These are phyloP conservation scores for Aspergillus pseudotamarii DNA, from an alignment of 2,329 filamentous ascomycete species.

Conservation along the genomic window DNA sequence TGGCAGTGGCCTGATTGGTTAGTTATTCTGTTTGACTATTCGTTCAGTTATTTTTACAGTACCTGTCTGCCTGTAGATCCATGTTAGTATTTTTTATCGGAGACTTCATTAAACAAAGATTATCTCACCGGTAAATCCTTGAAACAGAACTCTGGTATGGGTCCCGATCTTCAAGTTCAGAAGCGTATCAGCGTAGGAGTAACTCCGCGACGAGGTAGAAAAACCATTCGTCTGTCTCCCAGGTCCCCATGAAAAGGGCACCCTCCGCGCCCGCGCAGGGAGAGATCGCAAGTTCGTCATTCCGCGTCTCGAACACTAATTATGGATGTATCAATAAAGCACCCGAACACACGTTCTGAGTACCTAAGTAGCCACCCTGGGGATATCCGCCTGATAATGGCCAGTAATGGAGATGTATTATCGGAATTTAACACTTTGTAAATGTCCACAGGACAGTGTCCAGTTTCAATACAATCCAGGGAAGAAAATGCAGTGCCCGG, in stretches of 20 bases:
- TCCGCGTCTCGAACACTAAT: neutral
- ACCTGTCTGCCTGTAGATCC: constrained; percentile 39
- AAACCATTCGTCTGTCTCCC: constrained; percentile 27
- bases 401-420: neutral
- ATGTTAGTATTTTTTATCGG: constrained; percentile 10
- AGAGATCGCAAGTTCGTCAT: constrained; percentile 26
- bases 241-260: constrained; percentile 7
- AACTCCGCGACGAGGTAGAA: constrained; percentile 33
- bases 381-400: neutral
- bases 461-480: neutral
- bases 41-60: constrained; percentile 1
- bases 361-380: neutral
- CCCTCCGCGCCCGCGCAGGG: constrained; percentile 23
- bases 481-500: neutral
- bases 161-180: constrained; percentile 67
- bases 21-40: constrained; percentile 3
- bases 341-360: neutral
- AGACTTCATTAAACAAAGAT: neutral
- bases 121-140: constrained; percentile 66
- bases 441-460: neutral
- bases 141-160: constrained; percentile 69
- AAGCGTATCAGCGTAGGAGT: constrained; percentile 62
- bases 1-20: constrained; percentile 65
- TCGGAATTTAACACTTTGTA: too few relatives aligned
- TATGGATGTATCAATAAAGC: neutral